Conservation (phyloP, 768 basidiomycete species). For the Infundibulicybe gibba region DNA sequence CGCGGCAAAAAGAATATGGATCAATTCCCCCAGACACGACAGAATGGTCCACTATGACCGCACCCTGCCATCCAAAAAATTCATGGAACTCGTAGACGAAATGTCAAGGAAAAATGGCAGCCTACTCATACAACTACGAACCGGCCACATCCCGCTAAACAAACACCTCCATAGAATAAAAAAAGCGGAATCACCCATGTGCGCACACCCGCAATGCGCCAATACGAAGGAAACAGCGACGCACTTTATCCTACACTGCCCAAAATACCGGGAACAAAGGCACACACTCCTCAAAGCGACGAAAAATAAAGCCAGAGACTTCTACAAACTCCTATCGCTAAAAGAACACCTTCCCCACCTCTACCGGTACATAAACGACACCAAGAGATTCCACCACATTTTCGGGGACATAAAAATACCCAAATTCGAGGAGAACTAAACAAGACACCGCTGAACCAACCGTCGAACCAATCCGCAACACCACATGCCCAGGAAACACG, state of each 20-base stretch:
- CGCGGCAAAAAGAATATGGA: conserved; percentile 7
- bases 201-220: conserved; percentile 15
- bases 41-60: conserved; percentile 6
- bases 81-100: conserved; percentile 3
- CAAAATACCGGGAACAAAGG: conserved; percentile 8
- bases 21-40: conserved; percentile 4
- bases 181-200: conserved; percentile 16
- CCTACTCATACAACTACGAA: conserved; percentile 24
- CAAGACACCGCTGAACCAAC: too few species aligned
- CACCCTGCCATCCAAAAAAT: conserved; percentile 8
- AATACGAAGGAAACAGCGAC: conserved; percentile 17
- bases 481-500: too few species aligned
- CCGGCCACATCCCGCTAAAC: conserved; percentile 24
- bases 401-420: neutral
- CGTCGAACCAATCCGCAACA: too few species aligned
- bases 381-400: neutral
- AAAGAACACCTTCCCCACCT: neutral
- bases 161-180: conserved; percentile 23
- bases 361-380: neutral
- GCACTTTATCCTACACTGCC: conserved; percentile 26
- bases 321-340: neutral
- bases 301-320: neutral
- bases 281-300: neutral
- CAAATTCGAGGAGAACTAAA: too few species aligned
- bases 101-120: conserved; percentile 12